phyloP scores from a whole-genome alignment of 2,329 filamentous ascomycete species.

The Colletotrichum sansevieriae region DNA sequence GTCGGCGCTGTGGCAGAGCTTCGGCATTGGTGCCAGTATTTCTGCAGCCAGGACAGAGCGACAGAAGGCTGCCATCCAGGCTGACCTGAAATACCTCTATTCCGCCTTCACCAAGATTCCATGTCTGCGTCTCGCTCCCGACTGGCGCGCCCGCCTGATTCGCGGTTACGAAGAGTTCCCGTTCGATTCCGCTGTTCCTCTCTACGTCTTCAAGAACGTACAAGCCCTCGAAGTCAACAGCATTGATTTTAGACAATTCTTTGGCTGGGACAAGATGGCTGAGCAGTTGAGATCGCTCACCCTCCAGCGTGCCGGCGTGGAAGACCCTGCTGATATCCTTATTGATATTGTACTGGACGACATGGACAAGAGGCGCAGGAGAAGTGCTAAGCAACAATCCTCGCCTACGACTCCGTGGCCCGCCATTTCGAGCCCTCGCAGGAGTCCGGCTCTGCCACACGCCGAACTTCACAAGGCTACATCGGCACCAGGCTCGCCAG shows the following conservation, averaged over 20 bases:
- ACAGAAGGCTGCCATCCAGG: constrained; percentile 86
- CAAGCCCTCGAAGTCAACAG: constrained; percentile 94
- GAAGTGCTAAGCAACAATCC: constrained; percentile 87
- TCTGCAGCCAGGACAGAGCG: constrained; percentile 87
- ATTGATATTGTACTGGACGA: constrained; percentile 96
- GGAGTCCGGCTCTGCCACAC: constrained; percentile 74
- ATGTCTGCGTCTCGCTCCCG: constrained; percentile 88
- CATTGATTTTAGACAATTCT: constrained; percentile 96
- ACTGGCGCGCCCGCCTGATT: constrained; percentile 91
- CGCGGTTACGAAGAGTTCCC: constrained; percentile 97
- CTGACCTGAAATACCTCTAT: constrained; percentile 95
- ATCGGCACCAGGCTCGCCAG: constrained; percentile 76
- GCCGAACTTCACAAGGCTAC: constrained; percentile 76
- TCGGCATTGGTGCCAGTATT: constrained; percentile 85
- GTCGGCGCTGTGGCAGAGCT: constrained; percentile 90
- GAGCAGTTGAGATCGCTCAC: constrained; percentile 93
- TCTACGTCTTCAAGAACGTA: constrained; percentile 98
- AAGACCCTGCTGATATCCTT: constrained; percentile 90
- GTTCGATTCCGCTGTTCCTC: constrained; percentile 94
- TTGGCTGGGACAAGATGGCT: constrained; percentile 93
- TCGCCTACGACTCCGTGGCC: constrained; percentile 82
- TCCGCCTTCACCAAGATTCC: constrained; percentile 99
- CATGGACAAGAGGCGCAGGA: constrained; percentile 89
- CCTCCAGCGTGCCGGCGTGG: constrained; percentile 86
- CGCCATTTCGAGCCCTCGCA: constrained; percentile 66